Evolutionary conservation across 805 yeast genomes (phyloP).

Genomic region (Ogataea degrootiae): DNA sequence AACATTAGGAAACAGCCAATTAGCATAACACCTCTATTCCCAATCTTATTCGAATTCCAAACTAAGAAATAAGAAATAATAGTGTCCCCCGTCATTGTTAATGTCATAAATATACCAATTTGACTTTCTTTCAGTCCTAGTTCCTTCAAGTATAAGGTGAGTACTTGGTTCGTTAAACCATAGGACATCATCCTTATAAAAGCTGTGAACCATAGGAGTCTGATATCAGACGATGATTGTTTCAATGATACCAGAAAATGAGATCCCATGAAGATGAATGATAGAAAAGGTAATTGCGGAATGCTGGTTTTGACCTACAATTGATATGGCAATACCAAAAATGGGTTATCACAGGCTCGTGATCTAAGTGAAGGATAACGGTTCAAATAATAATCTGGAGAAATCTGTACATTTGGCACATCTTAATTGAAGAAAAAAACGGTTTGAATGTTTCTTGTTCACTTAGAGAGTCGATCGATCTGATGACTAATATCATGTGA

Average conservation of each 20-base stretch:
- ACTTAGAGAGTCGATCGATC: too few species aligned
- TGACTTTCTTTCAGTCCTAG: slow-evolving; percentile 49
- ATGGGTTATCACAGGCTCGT: too few species aligned
- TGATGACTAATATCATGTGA: too few species aligned
- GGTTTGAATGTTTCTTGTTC: too few species aligned
- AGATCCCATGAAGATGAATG: not conserved
- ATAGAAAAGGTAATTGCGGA: too few species aligned
- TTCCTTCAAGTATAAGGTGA: slow-evolving; percentile 59
- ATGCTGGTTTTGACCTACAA: too few species aligned
- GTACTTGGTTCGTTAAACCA: slow-evolving; percentile 74
- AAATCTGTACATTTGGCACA: too few species aligned
- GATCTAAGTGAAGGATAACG: too few species aligned
- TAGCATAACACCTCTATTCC: slow-evolving; percentile 60
- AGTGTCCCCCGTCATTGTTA: slow-evolving; percentile 78
- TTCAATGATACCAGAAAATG: slow-evolving; percentile 24
- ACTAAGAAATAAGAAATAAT: slow-evolving; percentile 63
- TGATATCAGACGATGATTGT: slow-evolving; percentile 42
- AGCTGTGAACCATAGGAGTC: slow-evolving; percentile 63
- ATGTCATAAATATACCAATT: slow-evolving; percentile 78
- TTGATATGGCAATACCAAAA: too few species aligned
- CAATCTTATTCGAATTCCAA: slow-evolving; percentile 70
- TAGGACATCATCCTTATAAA: slow-evolving; percentile 68
- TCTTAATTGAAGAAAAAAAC: too few species aligned
- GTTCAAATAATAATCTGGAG: too few species aligned
- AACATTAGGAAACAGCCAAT: slow-evolving; percentile 67